Evolutionary conservation across 2,329 filamentous ascomycete species (phyloP).

Genomic region (Pleoardoris graminearum): DNA sequence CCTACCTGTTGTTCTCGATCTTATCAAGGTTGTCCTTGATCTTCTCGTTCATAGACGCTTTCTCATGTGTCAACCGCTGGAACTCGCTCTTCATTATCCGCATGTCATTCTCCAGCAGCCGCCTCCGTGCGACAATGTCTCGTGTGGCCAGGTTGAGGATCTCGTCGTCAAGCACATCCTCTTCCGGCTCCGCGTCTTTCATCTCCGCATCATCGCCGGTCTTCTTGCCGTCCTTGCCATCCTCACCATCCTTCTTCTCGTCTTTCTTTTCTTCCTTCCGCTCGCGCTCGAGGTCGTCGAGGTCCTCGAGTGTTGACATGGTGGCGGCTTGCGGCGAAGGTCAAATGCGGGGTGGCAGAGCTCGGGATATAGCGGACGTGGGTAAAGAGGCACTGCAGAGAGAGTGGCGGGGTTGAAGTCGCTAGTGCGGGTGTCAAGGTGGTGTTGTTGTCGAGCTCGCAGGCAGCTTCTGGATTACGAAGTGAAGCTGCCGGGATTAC

Average conservation of each 20-base stretch:
- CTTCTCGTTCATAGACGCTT: constrained; percentile 94
- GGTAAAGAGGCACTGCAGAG: not conserved
- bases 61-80: constrained; percentile 92
- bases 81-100: constrained; percentile 98
- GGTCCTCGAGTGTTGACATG: constrained; percentile 92
- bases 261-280: constrained; percentile 72
- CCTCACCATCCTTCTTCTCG: constrained; percentile 56
- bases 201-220: constrained; percentile 81
- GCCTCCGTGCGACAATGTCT: constrained; percentile 88
- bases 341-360: not conserved
- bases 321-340: constrained; percentile 31
- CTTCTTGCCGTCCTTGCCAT: constrained; percentile 61
- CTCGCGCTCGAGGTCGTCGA: constrained; percentile 83
- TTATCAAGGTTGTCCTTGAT: constrained; percentile 99
- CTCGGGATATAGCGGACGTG: not conserved
- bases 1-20: constrained; percentile 96
- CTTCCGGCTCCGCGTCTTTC: constrained; percentile 73
- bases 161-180: constrained; percentile 86
- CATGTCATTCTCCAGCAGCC: constrained; percentile 94
- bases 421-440: not conserved
- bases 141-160: constrained; percentile 90
- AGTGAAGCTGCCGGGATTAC: constrained; percentile 6
- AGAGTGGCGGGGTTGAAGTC: not conserved
- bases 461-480: constrained; percentile 8
- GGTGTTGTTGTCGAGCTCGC: constrained; percentile 6